These are phyloP conservation scores for Floccularia luteovirens DNA, from an alignment of 768 basidiomycete species.

Conservation along the genomic window DNA sequence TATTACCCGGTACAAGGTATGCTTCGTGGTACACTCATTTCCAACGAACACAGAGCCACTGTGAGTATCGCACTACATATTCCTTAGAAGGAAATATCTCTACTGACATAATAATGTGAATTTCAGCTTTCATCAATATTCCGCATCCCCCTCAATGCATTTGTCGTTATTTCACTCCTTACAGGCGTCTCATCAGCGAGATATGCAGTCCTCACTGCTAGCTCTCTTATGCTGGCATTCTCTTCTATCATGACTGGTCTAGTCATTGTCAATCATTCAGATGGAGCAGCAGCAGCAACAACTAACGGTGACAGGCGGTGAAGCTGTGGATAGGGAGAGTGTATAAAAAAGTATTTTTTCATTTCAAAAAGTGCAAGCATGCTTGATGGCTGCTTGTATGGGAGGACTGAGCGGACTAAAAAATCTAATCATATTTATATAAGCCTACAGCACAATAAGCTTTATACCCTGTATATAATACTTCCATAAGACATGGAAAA, in stretches of 20 bases:
- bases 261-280: neutral
- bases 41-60: constrained; percentile 70
- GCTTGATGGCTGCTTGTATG: no score
- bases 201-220: constrained; percentile 48
- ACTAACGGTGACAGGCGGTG: neutral
- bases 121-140: constrained; percentile 59
- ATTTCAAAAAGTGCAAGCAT: no score
- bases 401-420: no score
- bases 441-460: no score
- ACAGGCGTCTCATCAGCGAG: constrained; percentile 65
- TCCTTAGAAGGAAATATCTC: no score
- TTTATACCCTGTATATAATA: no score
- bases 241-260: constrained; percentile 42
- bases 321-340: no score
- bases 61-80: no score
- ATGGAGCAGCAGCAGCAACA: neutral
- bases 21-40: constrained; percentile 56
- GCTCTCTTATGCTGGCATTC: constrained; percentile 48
- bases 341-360: no score
- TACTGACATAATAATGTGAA: no score
- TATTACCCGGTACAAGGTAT: constrained; percentile 78
- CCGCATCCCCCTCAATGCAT: constrained; percentile 68
- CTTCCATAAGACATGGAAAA: no score
- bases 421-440: no score
- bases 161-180: constrained; percentile 62